These are phyloP conservation scores for Corylus avellana DNA, from an alignment of 306 rosid genomes.

Conservation along the genomic window DNA sequence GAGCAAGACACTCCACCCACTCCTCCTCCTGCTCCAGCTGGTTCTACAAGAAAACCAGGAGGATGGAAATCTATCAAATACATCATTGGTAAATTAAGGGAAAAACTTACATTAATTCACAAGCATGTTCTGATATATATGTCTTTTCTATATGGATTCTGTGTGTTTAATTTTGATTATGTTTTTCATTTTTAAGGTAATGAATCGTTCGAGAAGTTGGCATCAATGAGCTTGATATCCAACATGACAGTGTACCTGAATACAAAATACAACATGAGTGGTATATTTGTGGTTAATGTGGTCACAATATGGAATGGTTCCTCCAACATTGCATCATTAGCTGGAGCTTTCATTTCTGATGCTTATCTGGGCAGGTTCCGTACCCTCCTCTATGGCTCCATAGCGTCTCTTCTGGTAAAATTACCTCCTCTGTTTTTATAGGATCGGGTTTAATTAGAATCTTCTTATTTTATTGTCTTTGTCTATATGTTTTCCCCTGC, in stretches of 20 bases:
- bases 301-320: constrained; percentile 75
- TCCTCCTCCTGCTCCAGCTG: background rate
- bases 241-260: constrained; percentile 61
- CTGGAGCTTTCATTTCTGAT: constrained; percentile 79
- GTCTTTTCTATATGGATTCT: background rate
- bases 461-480: background rate
- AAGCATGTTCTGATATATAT: background rate
- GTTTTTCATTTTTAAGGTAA: constrained; percentile 43
- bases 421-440: background rate
- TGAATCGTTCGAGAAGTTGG: constrained; percentile 86
- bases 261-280: constrained; percentile 55
- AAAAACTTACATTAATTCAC: background rate
- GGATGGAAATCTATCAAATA: constrained; percentile 58
- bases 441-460: background rate
- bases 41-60: constrained; percentile 26
- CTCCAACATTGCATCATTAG: constrained; percentile 59
- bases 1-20: constrained; percentile 21
- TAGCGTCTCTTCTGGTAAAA: constrained; percentile 67
- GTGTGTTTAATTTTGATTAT: background rate
- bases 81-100: constrained; percentile 43
- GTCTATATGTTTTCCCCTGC: background rate
- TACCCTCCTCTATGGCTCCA: constrained; percentile 65
- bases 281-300: constrained; percentile 54
- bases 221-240: constrained; percentile 79
- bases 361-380: constrained; percentile 69